A percentile compares a stretch with the other conserved stretches of the same genome.
phyloP scores from a whole-genome alignment of 1,139 yeast genomes.

The Pichia inconspicua region DNA sequence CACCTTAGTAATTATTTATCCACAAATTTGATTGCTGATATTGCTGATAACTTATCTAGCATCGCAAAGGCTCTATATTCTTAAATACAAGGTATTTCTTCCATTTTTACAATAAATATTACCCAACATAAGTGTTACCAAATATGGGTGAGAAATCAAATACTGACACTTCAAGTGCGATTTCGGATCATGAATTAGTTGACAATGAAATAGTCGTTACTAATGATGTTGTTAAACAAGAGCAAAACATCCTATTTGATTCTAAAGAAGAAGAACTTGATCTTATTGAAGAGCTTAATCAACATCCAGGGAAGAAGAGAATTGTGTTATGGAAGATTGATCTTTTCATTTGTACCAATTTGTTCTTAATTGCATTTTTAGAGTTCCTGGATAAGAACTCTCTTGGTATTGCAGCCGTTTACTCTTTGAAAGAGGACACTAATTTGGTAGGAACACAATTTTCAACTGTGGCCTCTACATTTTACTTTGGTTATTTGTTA shows the following conservation, averaged over 20 bases:
- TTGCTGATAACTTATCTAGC: too few relatives aligned
- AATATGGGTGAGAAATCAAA: neutral
- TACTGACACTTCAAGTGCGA: neutral
- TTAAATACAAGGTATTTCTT: too few relatives aligned
- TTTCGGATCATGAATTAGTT: neutral
- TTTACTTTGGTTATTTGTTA: slow-evolving; percentile 45
- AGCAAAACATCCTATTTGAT: neutral
- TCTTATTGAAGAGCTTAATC: neutral
- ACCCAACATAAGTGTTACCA: too few relatives aligned
- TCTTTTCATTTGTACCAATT: slow-evolving; percentile 4
- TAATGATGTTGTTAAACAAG: neutral
- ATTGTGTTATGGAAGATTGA: slow-evolving; percentile 4
- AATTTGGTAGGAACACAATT: slow-evolving; percentile 19
- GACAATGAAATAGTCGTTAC: neutral
- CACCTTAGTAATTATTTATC: too few relatives aligned
- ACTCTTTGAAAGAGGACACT: slow-evolving; percentile 17
- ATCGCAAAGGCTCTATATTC: too few relatives aligned
- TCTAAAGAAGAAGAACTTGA: slow-evolving; percentile 2
- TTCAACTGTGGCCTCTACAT: slow-evolving; percentile 48
- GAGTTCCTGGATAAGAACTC: slow-evolving; percentile 22
- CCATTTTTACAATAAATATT: neutral
- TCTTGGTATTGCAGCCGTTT: slow-evolving; percentile 17
- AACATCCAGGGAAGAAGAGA: neutral
- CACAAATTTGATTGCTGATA: too few relatives aligned
- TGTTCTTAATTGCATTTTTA: slow-evolving; percentile 6